Evolutionary conservation across 1,139 yeast species (phyloP), one percentile per base, ranked within the genome.

Genomic region (Hemisphaericaspora xylofermentans): DNA sequence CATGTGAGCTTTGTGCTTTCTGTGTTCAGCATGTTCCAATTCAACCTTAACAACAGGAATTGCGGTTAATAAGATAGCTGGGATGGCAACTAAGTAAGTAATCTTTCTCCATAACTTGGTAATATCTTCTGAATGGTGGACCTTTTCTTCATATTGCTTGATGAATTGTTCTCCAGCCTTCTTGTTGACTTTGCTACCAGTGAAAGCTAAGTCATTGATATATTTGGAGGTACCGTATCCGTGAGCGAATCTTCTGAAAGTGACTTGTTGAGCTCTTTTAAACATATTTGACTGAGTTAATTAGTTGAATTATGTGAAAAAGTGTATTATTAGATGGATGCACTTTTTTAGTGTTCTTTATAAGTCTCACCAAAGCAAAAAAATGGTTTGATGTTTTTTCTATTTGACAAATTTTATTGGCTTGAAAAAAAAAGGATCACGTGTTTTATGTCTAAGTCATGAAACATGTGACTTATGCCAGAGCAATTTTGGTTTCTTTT

Each of bases 21-120:
- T 80, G 77, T 91, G 98, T 58, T 84, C 78, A 52, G 93, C 93
- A 63, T 89, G 98, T 65, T 85, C 87, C 60, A 75, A 67, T 74
- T 93, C 98, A 61, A 85, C 75, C 57, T 77, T 79, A 68, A 77
- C 81, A 43, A 94, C 87, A 69, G 89, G 89, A 60, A 84, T 75
- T 38, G 94, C 86, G 50, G 94, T 77, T 58, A 80, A 75, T 42
- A 78, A 64, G 52, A 89, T 80, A 44, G 87, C 88, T 56, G 98
- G 98, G 43, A 84, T 66, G 42, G 95, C 96, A 48, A 88, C 80
- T 46, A 79, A 75, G 63, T 79, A 72, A 40, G 96, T 80, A 67
- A 91, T 78, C 68, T 84, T 89, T 68, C 79, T 82, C 98, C 98
- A 93, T 57, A 84, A 72, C 42, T 71, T 68, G 52, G 95, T 77